phyloP scores from a whole-genome alignment of 2,329 filamentous ascomycete species.

The Aspergillus sp. region DNA sequence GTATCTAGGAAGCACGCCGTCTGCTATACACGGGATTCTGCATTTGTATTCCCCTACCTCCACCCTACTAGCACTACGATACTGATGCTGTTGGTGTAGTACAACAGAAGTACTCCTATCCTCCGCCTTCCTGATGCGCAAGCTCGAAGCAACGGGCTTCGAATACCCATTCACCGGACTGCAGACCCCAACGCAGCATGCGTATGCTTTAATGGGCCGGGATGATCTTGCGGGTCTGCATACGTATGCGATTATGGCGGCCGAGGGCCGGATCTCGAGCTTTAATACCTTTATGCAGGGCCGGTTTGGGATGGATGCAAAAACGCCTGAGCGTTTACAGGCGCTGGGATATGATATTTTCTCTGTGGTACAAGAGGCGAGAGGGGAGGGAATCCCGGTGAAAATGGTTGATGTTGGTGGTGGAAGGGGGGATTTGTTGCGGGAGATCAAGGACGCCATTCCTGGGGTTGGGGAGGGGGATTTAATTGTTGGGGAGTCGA shows the following conservation, averaged over 20 bases:
- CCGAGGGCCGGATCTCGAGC: conserved; percentile 38
- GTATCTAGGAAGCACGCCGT: not conserved
- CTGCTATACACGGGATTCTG: not conserved
- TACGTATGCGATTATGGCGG: conserved; percentile 39
- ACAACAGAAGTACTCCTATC: conserved; percentile 38
- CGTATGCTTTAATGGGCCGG: conserved; percentile 17
- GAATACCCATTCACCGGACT: conserved; percentile 36
- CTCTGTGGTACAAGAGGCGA: not conserved
- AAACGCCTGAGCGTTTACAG: not conserved
- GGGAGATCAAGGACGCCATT: not conserved
- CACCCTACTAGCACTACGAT: conserved; percentile 1
- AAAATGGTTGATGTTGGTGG: not conserved
- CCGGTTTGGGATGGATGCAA: not conserved
- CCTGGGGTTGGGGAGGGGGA: not conserved
- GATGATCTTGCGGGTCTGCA: conserved; percentile 29
- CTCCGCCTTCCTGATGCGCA: conserved; percentile 36
- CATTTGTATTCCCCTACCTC: not conserved
- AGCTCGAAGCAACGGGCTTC: conserved; percentile 34
- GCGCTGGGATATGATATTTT: not conserved
- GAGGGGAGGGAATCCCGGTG: no score
- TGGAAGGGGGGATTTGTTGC: not conserved
- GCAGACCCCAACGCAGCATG: conserved; percentile 36
- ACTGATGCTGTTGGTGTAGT: conserved; percentile 3
- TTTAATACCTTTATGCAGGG: conserved; percentile 39
- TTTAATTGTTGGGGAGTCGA: no score